A percentile compares a stretch with the other conserved stretches of the same genome.
Conservation (phyloP, 768 basidiomycete species). For the Lactarius sp. region DNA sequence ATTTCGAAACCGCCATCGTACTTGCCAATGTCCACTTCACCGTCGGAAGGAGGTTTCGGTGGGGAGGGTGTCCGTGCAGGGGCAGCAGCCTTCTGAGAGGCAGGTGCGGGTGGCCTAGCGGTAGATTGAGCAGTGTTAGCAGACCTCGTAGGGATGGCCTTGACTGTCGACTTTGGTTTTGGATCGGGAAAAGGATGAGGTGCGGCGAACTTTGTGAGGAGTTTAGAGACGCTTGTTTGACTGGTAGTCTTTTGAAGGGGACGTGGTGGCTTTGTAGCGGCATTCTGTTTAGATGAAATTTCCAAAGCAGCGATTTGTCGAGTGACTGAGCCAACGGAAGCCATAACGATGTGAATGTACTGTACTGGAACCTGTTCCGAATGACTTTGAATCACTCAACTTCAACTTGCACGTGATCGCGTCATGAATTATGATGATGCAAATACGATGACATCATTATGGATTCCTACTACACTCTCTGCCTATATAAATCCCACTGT, state of each 20-base stretch:
- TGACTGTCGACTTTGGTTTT: slow-evolving; percentile 18
- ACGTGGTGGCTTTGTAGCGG: slow-evolving; percentile 31
- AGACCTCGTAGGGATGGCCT: slow-evolving; percentile 26
- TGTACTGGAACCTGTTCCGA: not conserved
- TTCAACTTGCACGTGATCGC: slow-evolving; percentile 19
- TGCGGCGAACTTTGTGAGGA: slow-evolving; percentile 69
- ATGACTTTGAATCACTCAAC: not conserved
- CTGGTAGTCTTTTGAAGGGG: slow-evolving; percentile 50
- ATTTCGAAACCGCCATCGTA: slow-evolving; percentile 98
- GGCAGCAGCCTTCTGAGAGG: slow-evolving; percentile 24
- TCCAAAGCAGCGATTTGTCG: slow-evolving; percentile 68
- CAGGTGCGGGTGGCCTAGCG: slow-evolving; percentile 22
- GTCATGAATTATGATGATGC: not conserved
- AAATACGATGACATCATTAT: not conserved
- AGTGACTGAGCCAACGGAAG: slow-evolving; percentile 50
- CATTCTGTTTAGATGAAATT: slow-evolving; percentile 48
- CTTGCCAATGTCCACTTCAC: slow-evolving; percentile 67
- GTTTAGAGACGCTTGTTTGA: slow-evolving; percentile 60
- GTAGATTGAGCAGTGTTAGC: slow-evolving; percentile 32
- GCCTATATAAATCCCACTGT: slow-evolving; percentile 3
- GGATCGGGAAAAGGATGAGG: slow-evolving; percentile 47
- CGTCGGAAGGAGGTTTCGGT: slow-evolving; percentile 25
- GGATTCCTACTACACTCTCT: not conserved
- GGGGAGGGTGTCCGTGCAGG: slow-evolving; percentile 10
- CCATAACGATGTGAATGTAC: slow-evolving; percentile 32